phyloP scores from a whole-genome alignment of 768 basidiomycete genomes.

The Tricholomella constricta region DNA sequence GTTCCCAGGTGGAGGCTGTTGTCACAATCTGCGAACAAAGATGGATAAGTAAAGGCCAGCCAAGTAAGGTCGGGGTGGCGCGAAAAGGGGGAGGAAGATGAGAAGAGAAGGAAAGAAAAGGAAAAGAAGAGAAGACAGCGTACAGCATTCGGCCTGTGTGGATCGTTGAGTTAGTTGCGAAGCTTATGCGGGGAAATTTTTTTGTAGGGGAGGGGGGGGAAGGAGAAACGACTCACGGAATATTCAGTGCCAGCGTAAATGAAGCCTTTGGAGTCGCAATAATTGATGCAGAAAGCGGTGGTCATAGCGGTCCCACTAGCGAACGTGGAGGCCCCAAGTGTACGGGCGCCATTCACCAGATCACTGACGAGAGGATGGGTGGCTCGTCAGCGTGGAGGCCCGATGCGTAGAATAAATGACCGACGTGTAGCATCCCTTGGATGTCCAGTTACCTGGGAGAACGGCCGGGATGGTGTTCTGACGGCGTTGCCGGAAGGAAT shows the following conservation, averaged over 20 bases:
- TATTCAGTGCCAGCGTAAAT: slow-evolving; percentile 75
- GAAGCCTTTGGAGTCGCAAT: slow-evolving; percentile 48
- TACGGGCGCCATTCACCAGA: slow-evolving; percentile 50
- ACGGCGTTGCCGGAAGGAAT: slow-evolving; percentile 35
- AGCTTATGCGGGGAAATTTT: neutral
- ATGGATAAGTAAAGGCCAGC: neutral
- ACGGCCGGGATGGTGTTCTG: slow-evolving; percentile 26
- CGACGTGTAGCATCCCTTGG: slow-evolving; percentile 65
- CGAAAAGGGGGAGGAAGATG: slow-evolving; percentile 1
- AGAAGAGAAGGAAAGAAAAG: neutral
- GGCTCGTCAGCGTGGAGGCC: neutral
- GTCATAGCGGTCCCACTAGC: slow-evolving; percentile 60
- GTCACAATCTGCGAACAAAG: slow-evolving; percentile 56
- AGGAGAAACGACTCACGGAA: slow-evolving; percentile 25
- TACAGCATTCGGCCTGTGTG: slow-evolving; percentile 55
- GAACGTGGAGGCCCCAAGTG: slow-evolving; percentile 52
- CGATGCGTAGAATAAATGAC: slow-evolving; percentile 11
- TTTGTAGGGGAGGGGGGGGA: too few relatives aligned
- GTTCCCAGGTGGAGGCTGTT: slow-evolving; percentile 50
- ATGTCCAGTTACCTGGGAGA: slow-evolving; percentile 58
- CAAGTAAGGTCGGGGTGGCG: too few relatives aligned
- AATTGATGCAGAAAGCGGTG: slow-evolving; percentile 49
- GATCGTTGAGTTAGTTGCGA: slow-evolving; percentile 15
- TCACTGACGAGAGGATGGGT: slow-evolving; percentile 41
- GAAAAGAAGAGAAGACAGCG: slow-evolving; percentile 14